phyloP scores from a whole-genome alignment of 495 filamentous ascomycete genomes.

The Annulohypoxylon moriforme region DNA sequence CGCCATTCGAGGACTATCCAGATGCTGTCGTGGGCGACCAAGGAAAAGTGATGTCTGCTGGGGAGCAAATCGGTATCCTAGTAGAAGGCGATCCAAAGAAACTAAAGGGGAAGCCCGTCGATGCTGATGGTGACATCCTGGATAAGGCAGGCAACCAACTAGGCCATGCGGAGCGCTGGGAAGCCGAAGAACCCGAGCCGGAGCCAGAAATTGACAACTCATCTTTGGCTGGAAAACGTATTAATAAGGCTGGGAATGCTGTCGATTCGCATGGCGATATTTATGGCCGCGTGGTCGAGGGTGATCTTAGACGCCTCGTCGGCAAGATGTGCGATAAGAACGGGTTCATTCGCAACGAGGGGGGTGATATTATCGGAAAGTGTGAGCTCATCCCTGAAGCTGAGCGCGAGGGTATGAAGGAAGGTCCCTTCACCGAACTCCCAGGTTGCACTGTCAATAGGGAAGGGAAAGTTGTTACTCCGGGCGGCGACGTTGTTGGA shows the following conservation, averaged over 20 bases:
- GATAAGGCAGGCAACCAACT: conserved; percentile 83
- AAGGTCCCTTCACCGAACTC: conserved; percentile 84
- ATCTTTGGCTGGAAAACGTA: conserved; percentile 79
- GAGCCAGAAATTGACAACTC: conserved; percentile 72
- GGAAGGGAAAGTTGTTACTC: conserved; percentile 76
- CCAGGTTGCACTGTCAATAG: conserved; percentile 77
- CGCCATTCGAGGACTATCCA: conserved; percentile 80
- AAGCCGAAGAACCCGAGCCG: conserved; percentile 57
- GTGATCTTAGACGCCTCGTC: conserved; percentile 74
- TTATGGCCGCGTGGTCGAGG: conserved; percentile 79
- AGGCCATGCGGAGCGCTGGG: conserved; percentile 78
- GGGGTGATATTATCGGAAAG: conserved; percentile 79
- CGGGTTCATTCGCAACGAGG: conserved; percentile 83
- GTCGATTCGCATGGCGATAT: conserved; percentile 80
- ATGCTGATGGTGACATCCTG: conserved; percentile 85
- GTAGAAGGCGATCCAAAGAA: conserved; percentile 80
- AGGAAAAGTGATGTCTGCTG: conserved; percentile 77
- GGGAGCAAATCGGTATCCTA: conserved; percentile 75
- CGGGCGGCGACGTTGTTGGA: conserved; percentile 74
- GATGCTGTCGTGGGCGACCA: conserved; percentile 74
- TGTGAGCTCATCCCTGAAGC: conserved; percentile 83
- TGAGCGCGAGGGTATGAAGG: conserved; percentile 72
- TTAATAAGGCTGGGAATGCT: conserved; percentile 87
- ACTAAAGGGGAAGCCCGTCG: conserved; percentile 79
- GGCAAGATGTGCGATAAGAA: conserved; percentile 85